Percentiles rank a stretch among this genome's conserved stretches.
These are phyloP conservation scores for Silene conica DNA, from an alignment of 148 eudicot genomes.

Conservation along the genomic window DNA sequence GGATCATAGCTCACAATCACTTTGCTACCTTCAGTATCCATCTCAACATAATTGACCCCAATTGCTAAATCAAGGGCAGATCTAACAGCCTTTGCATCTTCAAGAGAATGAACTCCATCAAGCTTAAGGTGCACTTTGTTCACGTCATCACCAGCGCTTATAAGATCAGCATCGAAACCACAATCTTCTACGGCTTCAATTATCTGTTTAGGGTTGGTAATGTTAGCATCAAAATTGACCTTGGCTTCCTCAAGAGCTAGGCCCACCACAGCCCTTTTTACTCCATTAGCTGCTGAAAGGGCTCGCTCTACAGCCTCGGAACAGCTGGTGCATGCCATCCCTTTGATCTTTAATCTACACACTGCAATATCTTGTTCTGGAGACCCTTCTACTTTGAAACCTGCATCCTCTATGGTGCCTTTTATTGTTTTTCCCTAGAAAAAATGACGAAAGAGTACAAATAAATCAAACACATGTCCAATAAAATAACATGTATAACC, in stretches of 20 bases:
- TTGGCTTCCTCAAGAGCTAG: constrained; percentile 95
- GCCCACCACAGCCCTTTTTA: constrained; percentile 87
- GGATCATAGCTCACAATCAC: constrained; percentile 67
- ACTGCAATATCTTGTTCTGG: constrained; percentile 73
- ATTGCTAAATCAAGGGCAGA: constrained; percentile 52
- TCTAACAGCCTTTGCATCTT: constrained; percentile 44
- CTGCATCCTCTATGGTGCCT: constrained; percentile 76
- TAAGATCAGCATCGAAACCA: constrained; percentile 89
- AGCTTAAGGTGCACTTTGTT: constrained; percentile 67
- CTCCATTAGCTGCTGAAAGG: constrained; percentile 68
- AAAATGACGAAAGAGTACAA: not conserved
- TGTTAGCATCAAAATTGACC: constrained; percentile 81
- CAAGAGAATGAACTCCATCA: constrained; percentile 51
- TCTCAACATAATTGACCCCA: constrained; percentile 73
- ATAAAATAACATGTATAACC: not conserved
- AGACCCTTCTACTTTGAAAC: constrained; percentile 66
- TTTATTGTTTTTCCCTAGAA: constrained; percentile 63
- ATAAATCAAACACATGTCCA: constrained; percentile 3
- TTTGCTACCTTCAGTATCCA: constrained; percentile 50
- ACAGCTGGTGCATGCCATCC: constrained; percentile 98
- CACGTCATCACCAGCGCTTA: constrained; percentile 66
- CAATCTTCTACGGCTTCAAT: constrained; percentile 74
- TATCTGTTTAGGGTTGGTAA: constrained; percentile 44
- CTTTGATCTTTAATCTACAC: constrained; percentile 75
- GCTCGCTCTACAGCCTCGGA: constrained; percentile 85